Conservation (phyloP, 805 yeast genomes). For the Priceomyces melissophilus region DNA sequence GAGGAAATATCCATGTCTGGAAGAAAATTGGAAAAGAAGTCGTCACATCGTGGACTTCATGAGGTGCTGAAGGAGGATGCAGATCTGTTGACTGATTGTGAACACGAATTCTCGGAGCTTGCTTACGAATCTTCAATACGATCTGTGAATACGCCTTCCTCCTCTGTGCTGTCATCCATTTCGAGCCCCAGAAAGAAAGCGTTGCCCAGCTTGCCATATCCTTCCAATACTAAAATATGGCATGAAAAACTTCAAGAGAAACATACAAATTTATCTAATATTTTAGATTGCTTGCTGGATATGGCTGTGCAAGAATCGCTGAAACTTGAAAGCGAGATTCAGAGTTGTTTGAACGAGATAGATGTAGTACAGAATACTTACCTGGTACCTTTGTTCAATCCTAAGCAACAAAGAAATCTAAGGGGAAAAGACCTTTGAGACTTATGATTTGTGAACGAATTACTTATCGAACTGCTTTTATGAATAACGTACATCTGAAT, state of each 20-base stretch:
- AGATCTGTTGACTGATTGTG: neutral
- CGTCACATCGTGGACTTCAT: too few species aligned
- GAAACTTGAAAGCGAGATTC: constrained; percentile 14
- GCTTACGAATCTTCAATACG: neutral
- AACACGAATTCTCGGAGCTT: neutral
- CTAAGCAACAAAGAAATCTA: too few species aligned
- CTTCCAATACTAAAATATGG: neutral
- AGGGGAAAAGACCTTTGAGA: neutral
- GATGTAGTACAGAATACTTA: constrained; percentile 20
- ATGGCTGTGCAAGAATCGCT: constrained; percentile 22
- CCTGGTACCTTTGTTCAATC: constrained; percentile 7
- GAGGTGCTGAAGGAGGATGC: too few species aligned
- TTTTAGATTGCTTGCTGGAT: constrained; percentile 26
- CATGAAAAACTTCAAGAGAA: constrained; percentile 4
- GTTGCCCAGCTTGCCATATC: neutral
- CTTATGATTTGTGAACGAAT: neutral
- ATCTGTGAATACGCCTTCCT: neutral
- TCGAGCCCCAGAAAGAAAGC: neutral
- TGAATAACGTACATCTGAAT: neutral
- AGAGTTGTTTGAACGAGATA: constrained; percentile 12
- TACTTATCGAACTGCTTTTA: neutral
- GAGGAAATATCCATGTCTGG: too few species aligned
- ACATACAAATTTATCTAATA: constrained; percentile 11
- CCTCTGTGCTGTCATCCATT: neutral
- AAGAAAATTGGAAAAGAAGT: too few species aligned